Percentiles rank a stretch among this genome's conserved stretches.
These are phyloP conservation scores for Trifolium fragiferum DNA, from an alignment of 306 rosid species.

Conservation along the genomic window DNA sequence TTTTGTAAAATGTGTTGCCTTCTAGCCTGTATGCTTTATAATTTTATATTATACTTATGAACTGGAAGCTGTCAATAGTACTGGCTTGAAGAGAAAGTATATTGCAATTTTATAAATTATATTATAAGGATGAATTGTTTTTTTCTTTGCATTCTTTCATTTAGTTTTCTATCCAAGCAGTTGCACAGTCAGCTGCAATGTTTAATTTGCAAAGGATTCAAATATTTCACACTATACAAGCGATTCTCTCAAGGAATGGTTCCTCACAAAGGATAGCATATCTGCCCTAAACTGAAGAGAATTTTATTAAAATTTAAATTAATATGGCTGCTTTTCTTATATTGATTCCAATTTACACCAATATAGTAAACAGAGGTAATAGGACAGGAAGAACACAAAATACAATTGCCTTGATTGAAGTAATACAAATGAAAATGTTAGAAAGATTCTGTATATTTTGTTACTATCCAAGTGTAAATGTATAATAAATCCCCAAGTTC, in stretches of 20 bases:
- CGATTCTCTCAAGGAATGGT: background rate
- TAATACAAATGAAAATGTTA: slow-evolving; percentile 39
- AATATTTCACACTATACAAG: background rate
- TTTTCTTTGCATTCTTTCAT: background rate
- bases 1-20: background rate
- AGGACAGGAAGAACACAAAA: slow-evolving; percentile 27
- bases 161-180: background rate
- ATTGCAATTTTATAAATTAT: background rate
- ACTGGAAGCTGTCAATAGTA: background rate
- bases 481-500: slow-evolving; percentile 26
- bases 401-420: slow-evolving; percentile 39
- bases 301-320: slow-evolving; percentile 37
- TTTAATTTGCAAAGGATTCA: background rate
- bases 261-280: background rate
- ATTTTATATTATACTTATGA: background rate
- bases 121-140: background rate
- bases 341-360: slow-evolving; percentile 34
- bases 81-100: background rate
- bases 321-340: slow-evolving; percentile 31
- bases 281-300: slow-evolving; percentile 15
- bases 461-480: slow-evolving; percentile 28
- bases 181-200: background rate
- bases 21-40: slow-evolving; percentile 1
- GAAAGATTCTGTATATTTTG: slow-evolving; percentile 31
- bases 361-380: slow-evolving; percentile 8